Conservation (phyloP, 2,329 filamentous ascomycete species). For the Acrocalymma vagum region DNA sequence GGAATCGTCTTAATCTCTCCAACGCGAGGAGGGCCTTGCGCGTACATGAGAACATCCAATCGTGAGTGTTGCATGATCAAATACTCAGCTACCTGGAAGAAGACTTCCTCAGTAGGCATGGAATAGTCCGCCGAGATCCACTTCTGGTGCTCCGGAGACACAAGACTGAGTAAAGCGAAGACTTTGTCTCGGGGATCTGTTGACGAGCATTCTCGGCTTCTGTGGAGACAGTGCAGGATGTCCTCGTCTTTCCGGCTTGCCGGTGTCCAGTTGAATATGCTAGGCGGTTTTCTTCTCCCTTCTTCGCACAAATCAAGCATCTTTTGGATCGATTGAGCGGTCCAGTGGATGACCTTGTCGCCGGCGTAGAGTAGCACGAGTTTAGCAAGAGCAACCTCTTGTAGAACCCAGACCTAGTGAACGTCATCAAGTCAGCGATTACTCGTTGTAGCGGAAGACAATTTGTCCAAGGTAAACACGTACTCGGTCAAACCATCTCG, state of each 20-base stretch:
- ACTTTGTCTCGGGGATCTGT: conserved; percentile 21
- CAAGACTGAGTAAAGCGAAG: conserved; percentile 19
- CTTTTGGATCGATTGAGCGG: conserved; percentile 1
- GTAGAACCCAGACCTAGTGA: conserved; percentile 27
- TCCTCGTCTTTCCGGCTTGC: conserved; percentile 6
- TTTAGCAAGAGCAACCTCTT: conserved; percentile 26
- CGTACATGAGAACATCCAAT: conserved; percentile 10
- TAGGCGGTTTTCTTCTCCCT: conserved; percentile 1
- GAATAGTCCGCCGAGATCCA: conserved; percentile 17
- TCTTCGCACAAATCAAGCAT: conserved; percentile 4
- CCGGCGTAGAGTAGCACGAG: conserved; percentile 11
- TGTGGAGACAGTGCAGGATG: conserved; percentile 13
- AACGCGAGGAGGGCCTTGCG: not conserved
- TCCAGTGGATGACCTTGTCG: conserved; percentile 7
- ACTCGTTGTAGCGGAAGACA: no score
- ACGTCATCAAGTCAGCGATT: conserved; percentile 4
- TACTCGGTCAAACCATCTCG: conserved; percentile 13
- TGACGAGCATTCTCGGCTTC: conserved; percentile 12
- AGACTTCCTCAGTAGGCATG: conserved; percentile 6
- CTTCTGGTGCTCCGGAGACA: not conserved
- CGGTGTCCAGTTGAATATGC: conserved; percentile 9
- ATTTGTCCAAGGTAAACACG: no score
- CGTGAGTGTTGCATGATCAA: not conserved
- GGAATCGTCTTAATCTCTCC: no score
- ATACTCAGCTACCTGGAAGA: conserved; percentile 6